Conservation (phyloP, 345 rosid species). For the Turritis glabra region DNA sequence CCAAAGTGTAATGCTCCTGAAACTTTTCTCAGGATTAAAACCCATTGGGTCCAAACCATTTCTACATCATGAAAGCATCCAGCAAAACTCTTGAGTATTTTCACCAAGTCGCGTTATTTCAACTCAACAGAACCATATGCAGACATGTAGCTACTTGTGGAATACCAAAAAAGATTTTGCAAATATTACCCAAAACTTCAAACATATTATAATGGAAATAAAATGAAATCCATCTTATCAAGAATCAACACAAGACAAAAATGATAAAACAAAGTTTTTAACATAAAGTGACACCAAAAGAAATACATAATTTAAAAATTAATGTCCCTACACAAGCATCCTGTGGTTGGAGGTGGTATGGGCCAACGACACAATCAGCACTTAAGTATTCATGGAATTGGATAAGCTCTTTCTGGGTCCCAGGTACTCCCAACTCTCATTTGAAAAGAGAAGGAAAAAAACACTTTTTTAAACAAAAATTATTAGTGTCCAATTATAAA, state of each 20-base stretch:
- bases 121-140: neutral
- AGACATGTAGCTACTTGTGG: neutral
- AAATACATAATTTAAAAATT: neutral
- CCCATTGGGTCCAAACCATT: constrained; percentile 3
- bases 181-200: neutral
- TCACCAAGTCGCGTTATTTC: neutral
- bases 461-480: constrained; percentile 20
- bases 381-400: constrained; percentile 9
- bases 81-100: constrained; percentile 10
- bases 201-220: neutral
- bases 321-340: constrained; percentile 21
- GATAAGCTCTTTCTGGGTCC: constrained; percentile 31
- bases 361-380: constrained; percentile 26
- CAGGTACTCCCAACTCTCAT: constrained; percentile 18
- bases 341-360: constrained; percentile 9
- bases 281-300: constrained; percentile 5
- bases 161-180: neutral
- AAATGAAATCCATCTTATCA: neutral
- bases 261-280: neutral
- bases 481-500: constrained; percentile 6
- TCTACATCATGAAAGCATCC: constrained; percentile 1
- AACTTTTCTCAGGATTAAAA: constrained; percentile 8
- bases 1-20: constrained; percentile 1
- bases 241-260: constrained; percentile 7
- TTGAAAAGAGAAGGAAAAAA: neutral